Conservation (phyloP, 768 basidiomycete species). For the Agrocybe praecox region DNA sequence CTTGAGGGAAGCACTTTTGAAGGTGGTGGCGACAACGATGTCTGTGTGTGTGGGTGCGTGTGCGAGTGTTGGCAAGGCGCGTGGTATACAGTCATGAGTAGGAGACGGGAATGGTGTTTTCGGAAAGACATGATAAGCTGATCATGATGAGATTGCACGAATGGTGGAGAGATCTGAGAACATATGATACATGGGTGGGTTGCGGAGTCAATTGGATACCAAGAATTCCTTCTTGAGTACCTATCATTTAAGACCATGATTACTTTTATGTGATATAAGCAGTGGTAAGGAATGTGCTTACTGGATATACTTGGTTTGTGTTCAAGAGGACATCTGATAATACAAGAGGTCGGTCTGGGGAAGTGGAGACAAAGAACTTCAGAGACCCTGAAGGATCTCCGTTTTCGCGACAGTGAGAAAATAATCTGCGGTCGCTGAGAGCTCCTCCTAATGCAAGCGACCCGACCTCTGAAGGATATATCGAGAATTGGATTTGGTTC, state of each 20-base stretch:
- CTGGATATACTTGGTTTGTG: constrained; percentile 14
- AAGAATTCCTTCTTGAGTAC: constrained; percentile 16
- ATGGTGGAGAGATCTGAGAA: constrained; percentile 1
- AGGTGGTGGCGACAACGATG: no score
- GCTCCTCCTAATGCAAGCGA: constrained; percentile 42
- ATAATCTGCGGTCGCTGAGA: constrained; percentile 41
- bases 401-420: constrained; percentile 42
- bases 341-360: constrained; percentile 41
- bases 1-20: no score
- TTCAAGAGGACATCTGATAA: constrained; percentile 15
- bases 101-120: no score
- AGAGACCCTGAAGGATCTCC: constrained; percentile 51
- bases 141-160: neutral
- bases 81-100: neutral
- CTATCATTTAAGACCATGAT: constrained; percentile 21
- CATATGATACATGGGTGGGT: constrained; percentile 6
- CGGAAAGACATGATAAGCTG: no score
- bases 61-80: no score
- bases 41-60: no score
- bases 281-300: constrained; percentile 14
- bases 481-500: constrained; percentile 36
- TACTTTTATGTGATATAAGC: constrained; percentile 17
- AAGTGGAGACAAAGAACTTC: constrained; percentile 53
- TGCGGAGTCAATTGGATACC: constrained; percentile 1
- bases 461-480: constrained; percentile 52